A percentile compares a stretch with the other conserved stretches of the same genome.
Evolutionary conservation across 1,284 basidiomycete genomes (phyloP).

Genomic region (Ceratorhiza oryzae-sativae): DNA sequence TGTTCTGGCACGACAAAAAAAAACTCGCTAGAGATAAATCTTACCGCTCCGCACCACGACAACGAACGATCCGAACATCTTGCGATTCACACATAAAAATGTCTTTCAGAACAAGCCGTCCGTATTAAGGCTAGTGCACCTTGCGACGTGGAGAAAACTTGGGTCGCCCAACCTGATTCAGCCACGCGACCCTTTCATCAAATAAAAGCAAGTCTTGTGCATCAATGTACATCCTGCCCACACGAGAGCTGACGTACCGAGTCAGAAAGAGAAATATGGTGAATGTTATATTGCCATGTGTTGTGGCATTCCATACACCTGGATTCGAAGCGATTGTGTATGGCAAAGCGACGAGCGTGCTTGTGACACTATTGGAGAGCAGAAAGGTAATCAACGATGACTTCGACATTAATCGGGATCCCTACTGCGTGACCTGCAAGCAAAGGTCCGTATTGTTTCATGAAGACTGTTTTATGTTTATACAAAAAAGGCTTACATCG

Average conservation of each 20-base stretch:
- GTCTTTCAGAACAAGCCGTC: constrained; percentile 1
- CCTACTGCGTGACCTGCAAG: constrained; percentile 64
- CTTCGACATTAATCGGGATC: constrained; percentile 28
- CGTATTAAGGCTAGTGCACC: constrained; percentile 24
- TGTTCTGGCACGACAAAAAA: background rate
- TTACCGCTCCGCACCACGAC: constrained; percentile 13
- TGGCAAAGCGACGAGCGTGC: constrained; percentile 66
- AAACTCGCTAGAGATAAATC: background rate
- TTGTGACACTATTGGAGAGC: constrained; percentile 59
- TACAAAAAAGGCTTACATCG: constrained; percentile 61
- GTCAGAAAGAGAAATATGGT: constrained; percentile 62
- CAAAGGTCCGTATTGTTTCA: constrained; percentile 25
- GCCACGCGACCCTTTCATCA: constrained; percentile 36
- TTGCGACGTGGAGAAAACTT: constrained; percentile 15
- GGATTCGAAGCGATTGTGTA: constrained; percentile 60
- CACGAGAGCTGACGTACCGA: constrained; percentile 55
- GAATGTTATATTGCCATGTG: constrained; percentile 76
- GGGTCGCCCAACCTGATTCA: constrained; percentile 25
- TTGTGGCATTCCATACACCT: constrained; percentile 69
- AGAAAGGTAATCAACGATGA: constrained; percentile 14
- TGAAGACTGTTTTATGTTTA: background rate
- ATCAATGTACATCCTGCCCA: constrained; percentile 16
- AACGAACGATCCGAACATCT: constrained; percentile 17
- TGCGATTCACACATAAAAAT: constrained; percentile 23
- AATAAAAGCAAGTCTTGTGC: constrained; percentile 7